Evolutionary conservation across 805 yeast genomes (phyloP).

Genomic region (Metschnikowia matae): DNA sequence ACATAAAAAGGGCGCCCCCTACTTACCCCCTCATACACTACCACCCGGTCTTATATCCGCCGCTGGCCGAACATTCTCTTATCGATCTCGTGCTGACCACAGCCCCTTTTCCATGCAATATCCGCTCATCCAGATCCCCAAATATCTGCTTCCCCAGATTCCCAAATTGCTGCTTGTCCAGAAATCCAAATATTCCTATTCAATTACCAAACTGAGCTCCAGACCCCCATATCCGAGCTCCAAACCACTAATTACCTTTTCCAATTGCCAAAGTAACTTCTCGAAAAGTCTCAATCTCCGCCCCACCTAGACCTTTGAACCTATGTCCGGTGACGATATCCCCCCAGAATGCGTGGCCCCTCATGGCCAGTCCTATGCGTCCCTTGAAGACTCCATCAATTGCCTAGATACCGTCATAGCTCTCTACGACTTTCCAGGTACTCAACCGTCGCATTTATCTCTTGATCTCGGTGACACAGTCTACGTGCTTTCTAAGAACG

Average conservation of each 20-base stretch:
- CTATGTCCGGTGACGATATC: conserved; percentile 27
- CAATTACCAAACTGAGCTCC: no score
- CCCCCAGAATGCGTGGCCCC: conserved; percentile 39
- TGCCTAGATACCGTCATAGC: conserved; percentile 59
- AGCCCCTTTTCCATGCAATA: background rate
- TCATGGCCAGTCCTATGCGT: conserved; percentile 19
- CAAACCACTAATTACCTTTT: no score
- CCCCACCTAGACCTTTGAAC: no score
- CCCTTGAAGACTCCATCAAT: conserved; percentile 17
- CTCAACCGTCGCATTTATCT: conserved; percentile 48
- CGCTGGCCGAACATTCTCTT: background rate
- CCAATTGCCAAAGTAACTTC: no score
- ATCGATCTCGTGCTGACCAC: background rate
- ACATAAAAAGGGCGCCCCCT: no score
- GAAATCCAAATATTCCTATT: no score
- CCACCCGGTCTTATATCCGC: background rate
- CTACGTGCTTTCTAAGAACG: conserved; percentile 60
- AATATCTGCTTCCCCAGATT: no score
- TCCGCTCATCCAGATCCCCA: background rate
- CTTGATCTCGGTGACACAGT: conserved; percentile 64
- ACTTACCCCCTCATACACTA: background rate
- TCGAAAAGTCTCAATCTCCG: background rate
- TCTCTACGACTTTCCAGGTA: conserved; percentile 51
- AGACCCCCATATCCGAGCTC: no score
- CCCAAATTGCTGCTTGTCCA: no score